phyloP scores from a whole-genome alignment of 225 moss, liverwort and hornwort genomes.

The Thuidium tamariscinum region DNA sequence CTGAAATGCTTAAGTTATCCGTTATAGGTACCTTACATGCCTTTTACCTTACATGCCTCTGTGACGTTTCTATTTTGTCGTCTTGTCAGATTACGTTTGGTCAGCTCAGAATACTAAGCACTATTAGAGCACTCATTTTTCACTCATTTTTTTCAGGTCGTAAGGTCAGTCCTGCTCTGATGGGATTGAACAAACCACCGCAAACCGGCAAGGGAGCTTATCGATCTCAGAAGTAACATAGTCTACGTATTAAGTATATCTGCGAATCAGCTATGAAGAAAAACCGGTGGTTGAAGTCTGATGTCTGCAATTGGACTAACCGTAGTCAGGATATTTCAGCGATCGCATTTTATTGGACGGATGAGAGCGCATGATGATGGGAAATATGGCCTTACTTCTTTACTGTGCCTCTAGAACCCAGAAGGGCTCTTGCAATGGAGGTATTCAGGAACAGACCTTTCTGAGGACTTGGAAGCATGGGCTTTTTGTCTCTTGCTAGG shows the following conservation, averaged over 20 bases:
- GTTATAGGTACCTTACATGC: no score
- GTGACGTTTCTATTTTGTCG: neutral
- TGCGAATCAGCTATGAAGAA: neutral
- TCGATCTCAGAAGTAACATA: constrained; percentile 18
- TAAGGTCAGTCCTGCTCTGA: constrained; percentile 9
- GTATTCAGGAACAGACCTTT: neutral
- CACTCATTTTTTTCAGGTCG: constrained; percentile 4
- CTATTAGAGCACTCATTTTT: neutral
- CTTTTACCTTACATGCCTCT: neutral
- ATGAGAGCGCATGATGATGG: neutral
- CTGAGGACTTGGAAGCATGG: constrained; percentile 7
- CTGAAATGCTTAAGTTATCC: no score
- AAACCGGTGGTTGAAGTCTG: neutral
- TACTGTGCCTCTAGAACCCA: neutral
- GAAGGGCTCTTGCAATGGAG: neutral
- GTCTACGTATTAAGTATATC: neutral
- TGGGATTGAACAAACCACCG: constrained; percentile 27
- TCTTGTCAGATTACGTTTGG: neutral
- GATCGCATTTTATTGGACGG: neutral
- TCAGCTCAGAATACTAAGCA: neutral
- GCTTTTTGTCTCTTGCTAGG: neutral
- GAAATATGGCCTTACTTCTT: neutral
- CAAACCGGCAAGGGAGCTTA: constrained; percentile 16
- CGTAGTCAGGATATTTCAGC: neutral
- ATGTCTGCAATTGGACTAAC: neutral